Percentiles rank a stretch among this genome's conserved stretches.
phyloP scores from a whole-genome alignment of 2,329 filamentous ascomycete genomes.

The Colletotrichum sp. region DNA sequence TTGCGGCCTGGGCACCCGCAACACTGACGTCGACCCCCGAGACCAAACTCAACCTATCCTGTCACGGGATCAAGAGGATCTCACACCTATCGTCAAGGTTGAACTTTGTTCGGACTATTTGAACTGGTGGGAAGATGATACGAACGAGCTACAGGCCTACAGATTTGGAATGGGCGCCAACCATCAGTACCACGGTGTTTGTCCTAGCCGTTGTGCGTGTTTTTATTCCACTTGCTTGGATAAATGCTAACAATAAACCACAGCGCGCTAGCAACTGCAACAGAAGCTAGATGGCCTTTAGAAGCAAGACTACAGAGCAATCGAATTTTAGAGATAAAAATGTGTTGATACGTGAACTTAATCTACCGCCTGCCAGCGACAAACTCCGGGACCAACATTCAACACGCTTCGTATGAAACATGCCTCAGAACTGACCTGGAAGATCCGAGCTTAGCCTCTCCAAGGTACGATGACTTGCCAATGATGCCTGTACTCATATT shows the following conservation, averaged over 20 bases:
- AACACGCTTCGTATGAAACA: not conserved
- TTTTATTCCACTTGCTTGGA: too few species aligned
- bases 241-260: too few species aligned
- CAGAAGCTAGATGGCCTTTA: not conserved
- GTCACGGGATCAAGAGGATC: too few species aligned
- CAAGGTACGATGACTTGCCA: not conserved
- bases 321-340: not conserved
- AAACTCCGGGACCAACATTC: not conserved
- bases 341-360: not conserved
- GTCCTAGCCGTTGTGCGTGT: too few species aligned
- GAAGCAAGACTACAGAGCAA: not conserved
- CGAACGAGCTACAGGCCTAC: not conserved
- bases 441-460: not conserved
- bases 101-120: too few species aligned
- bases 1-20: too few species aligned
- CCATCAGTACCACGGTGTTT: not conserved
- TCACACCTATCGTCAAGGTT: too few species aligned
- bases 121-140: too few species aligned
- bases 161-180: not conserved
- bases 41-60: too few species aligned
- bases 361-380: not conserved
- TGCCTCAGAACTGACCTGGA: not conserved
- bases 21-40: too few species aligned
- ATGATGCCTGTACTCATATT: not conserved
- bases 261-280: too few species aligned